A percentile compares a stretch with the other conserved stretches of the same genome.
Evolutionary conservation across 1,139 yeast genomes (phyloP).

Genomic region (Lodderomyces margitis): DNA sequence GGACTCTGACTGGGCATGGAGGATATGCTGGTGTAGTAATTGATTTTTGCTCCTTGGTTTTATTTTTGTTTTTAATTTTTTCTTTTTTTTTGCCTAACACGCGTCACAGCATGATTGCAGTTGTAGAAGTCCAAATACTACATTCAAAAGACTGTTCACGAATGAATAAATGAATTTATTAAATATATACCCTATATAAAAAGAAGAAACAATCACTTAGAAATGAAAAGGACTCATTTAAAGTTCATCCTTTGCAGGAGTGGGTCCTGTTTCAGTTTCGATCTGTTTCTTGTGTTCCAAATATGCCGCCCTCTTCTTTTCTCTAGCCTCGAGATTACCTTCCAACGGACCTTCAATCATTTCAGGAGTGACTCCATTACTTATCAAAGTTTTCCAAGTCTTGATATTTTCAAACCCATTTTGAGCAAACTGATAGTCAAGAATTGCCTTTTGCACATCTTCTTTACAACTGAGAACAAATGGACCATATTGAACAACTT

Average conservation of each 20-base stretch:
- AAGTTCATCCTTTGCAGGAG: slow-evolving; percentile 14
- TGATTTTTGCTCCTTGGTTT: not conserved
- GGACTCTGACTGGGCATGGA: slow-evolving; percentile 1
- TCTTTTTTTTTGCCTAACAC: not conserved
- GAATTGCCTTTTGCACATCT: slow-evolving; percentile 63
- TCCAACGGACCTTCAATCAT: slow-evolving; percentile 42
- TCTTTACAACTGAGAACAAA: slow-evolving; percentile 70
- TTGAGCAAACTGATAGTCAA: slow-evolving; percentile 63
- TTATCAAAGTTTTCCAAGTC: slow-evolving; percentile 68
- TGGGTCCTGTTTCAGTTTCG: slow-evolving; percentile 8
- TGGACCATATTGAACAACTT: slow-evolving; percentile 86
- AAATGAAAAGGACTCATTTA: slow-evolving; percentile 2
- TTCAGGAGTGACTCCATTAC: slow-evolving; percentile 53
- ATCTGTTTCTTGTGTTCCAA: slow-evolving; percentile 16
- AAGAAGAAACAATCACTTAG: not conserved
- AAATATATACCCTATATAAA: slow-evolving; percentile 1
- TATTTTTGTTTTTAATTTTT: not conserved
- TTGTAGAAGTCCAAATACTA: no score
- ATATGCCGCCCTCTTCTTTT: slow-evolving; percentile 26
- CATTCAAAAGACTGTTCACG: no score
- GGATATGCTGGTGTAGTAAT: not conserved
- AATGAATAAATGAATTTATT: no score
- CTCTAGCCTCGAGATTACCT: slow-evolving; percentile 36
- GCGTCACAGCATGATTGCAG: no score
- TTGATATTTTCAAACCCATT: slow-evolving; percentile 75